Percentiles rank a stretch among this genome's conserved stretches.
Conservation (phyloP, 2,329 filamentous ascomycete genomes). For the Sclerotinia minor region DNA sequence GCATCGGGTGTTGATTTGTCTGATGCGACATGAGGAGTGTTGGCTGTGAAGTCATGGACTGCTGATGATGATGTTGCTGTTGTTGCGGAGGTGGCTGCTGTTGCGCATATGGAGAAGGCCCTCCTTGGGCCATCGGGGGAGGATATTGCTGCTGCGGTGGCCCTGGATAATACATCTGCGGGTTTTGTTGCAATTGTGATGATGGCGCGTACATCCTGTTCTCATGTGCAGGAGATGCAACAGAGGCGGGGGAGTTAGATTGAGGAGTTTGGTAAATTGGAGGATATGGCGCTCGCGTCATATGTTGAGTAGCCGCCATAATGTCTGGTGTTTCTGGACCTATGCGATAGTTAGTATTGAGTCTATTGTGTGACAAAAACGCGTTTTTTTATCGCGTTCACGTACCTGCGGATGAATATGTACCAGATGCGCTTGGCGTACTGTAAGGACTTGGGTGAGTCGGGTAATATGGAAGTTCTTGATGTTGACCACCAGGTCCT, state of each 20-base stretch:
- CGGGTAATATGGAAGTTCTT: conserved; percentile 77
- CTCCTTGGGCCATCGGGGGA: conserved; percentile 64
- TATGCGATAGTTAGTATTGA: conserved; percentile 31
- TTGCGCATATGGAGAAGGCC: conserved; percentile 57
- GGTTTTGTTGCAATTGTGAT: conserved; percentile 76
- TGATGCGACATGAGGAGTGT: conserved; percentile 67
- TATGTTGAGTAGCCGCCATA: conserved; percentile 68
- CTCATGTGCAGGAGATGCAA: conserved; percentile 88
- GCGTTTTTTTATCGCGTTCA: conserved; percentile 24
- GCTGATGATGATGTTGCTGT: conserved; percentile 46
- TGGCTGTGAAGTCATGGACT: conserved; percentile 63
- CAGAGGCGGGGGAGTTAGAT: conserved; percentile 90
- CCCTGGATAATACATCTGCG: conserved; percentile 68
- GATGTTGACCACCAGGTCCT: conserved; percentile 59
- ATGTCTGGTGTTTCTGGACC: conserved; percentile 60
- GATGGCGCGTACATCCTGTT: conserved; percentile 83
- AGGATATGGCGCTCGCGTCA: conserved; percentile 72
- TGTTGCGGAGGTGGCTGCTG: conserved; percentile 52
- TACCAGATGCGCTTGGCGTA: conserved; percentile 75
- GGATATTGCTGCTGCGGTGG: conserved; percentile 60
- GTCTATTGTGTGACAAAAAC: conserved; percentile 22
- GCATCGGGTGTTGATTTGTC: conserved; percentile 57
- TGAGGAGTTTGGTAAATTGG: conserved; percentile 92
- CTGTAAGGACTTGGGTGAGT: conserved; percentile 81
- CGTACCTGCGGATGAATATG: conserved; percentile 83